phyloP scores from a whole-genome alignment of 108 stramenopile genomes.

The Cyclotella distinguenda region DNA sequence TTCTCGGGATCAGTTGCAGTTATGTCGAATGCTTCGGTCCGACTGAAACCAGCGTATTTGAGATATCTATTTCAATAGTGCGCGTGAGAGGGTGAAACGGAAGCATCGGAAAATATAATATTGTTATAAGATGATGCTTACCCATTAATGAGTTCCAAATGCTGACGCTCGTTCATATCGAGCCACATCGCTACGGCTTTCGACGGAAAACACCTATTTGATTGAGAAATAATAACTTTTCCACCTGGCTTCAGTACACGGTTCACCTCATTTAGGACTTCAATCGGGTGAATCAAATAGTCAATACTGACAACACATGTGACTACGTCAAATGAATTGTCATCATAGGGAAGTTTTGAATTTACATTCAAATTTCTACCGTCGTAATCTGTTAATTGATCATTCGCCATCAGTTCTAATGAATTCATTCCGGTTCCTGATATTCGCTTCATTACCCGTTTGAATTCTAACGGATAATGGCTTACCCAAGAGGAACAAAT shows the following conservation, averaged over 20 bases:
- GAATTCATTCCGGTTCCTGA: conserved; percentile 89
- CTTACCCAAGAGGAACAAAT: conserved; percentile 95
- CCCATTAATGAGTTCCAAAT: conserved; percentile 88
- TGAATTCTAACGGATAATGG: conserved; percentile 81
- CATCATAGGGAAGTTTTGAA: conserved; percentile 69
- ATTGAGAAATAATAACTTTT: conserved; percentile 88
- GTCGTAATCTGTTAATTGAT: conserved; percentile 89
- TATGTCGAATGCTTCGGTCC: conserved; percentile 74
- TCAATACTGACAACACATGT: conserved; percentile 96
- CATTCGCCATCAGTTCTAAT: conserved; percentile 86
- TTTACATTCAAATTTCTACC: conserved; percentile 86
- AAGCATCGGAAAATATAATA: background rate
- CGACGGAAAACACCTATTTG: conserved; percentile 92
- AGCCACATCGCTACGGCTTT: conserved; percentile 95
- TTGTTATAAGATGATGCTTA: conserved; percentile 20
- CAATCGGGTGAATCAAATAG: conserved; percentile 86
- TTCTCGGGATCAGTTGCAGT: conserved; percentile 62
- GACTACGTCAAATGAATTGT: conserved; percentile 87
- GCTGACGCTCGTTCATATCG: conserved; percentile 90
- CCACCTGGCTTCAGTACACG: conserved; percentile 92
- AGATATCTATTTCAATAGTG: conserved; percentile 30
- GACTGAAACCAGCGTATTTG: conserved; percentile 72
- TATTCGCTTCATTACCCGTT: conserved; percentile 68
- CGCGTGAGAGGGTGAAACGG: background rate
- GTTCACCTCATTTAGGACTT: conserved; percentile 84